Evolutionary conservation across 192 early-diverging fungal species (phyloP).

Genomic region (Mortierella antarctica): DNA sequence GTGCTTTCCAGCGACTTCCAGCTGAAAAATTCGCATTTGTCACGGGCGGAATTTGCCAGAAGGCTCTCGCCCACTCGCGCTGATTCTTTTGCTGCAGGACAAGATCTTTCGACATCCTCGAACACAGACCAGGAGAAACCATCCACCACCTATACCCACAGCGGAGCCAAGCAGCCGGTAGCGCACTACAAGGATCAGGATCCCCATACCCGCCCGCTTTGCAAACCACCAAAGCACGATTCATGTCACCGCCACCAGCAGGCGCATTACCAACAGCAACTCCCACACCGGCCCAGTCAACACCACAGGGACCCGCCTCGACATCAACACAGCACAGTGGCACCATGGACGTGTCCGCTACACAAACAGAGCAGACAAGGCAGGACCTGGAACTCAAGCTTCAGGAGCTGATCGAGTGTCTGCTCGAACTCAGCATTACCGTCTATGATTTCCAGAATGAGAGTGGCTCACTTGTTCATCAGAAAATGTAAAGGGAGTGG

Average conservation of each 20-base stretch:
- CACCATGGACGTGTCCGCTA: constrained; percentile 8
- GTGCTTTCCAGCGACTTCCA: background rate
- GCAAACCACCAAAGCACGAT: background rate
- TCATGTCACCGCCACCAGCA: background rate
- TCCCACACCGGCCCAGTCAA: background rate
- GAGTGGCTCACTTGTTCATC: constrained; percentile 56
- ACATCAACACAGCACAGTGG: constrained; percentile 1
- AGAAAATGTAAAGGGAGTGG: constrained; percentile 58
- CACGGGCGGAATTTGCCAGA: background rate
- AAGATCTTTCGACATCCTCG: no score
- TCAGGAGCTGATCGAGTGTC: constrained; percentile 59
- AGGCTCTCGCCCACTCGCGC: background rate
- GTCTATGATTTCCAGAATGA: constrained; percentile 67
- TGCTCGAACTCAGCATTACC: constrained; percentile 63
- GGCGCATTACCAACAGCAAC: background rate
- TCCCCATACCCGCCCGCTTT: no score
- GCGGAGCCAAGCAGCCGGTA: no score
- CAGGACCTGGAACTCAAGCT: constrained; percentile 56
- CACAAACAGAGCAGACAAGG: constrained; percentile 32
- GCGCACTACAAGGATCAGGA: no score
- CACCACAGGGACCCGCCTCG: background rate
- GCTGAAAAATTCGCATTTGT: background rate
- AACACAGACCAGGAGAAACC: no score
- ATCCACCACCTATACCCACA: no score
- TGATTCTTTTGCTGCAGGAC: no score